Conservation (phyloP, 805 yeast genomes). For the Candida peoriensis region DNA sequence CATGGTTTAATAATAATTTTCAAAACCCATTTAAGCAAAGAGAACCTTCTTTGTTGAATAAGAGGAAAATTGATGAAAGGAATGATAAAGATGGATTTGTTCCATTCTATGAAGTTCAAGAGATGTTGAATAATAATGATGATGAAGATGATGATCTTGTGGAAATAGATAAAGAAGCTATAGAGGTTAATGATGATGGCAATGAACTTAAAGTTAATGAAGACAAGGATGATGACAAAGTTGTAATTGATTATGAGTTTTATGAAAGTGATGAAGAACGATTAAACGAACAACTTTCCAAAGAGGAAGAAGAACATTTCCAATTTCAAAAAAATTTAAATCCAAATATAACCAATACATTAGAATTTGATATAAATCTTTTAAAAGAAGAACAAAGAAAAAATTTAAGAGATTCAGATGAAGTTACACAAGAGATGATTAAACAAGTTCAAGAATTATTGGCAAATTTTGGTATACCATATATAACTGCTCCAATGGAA, state of each 20-base stretch:
- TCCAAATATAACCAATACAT: constrained; percentile 13
- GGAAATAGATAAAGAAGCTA: constrained; percentile 6
- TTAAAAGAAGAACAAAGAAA: constrained; percentile 59
- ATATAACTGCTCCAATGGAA: constrained; percentile 94
- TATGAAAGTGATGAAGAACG: constrained; percentile 76
- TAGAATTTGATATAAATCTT: constrained; percentile 28
- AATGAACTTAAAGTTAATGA: background rate
- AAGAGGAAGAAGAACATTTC: constrained; percentile 71
- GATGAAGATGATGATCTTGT: constrained; percentile 16
- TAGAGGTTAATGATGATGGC: constrained; percentile 5
- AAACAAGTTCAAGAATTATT: constrained; percentile 86
- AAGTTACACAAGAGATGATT: constrained; percentile 81
- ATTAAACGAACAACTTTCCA: constrained; percentile 52
- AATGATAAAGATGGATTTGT: constrained; percentile 46
- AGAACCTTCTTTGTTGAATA: too few species aligned
- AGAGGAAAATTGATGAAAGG: constrained; percentile 20
- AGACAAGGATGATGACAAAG: background rate
- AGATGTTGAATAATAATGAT: constrained; percentile 17
- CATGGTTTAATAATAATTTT: constrained; percentile 5
- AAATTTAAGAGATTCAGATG: constrained; percentile 85
- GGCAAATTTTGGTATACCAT: constrained; percentile 89
- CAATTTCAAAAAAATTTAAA: constrained; percentile 46
- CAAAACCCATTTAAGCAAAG: constrained; percentile 1
- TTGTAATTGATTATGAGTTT: constrained; percentile 53
- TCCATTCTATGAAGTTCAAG: constrained; percentile 45